Evolutionary conservation across 1,284 basidiomycete genomes (phyloP), one percentile per base, ranked within the genome.

Genomic region (Flammula alnicola): DNA sequence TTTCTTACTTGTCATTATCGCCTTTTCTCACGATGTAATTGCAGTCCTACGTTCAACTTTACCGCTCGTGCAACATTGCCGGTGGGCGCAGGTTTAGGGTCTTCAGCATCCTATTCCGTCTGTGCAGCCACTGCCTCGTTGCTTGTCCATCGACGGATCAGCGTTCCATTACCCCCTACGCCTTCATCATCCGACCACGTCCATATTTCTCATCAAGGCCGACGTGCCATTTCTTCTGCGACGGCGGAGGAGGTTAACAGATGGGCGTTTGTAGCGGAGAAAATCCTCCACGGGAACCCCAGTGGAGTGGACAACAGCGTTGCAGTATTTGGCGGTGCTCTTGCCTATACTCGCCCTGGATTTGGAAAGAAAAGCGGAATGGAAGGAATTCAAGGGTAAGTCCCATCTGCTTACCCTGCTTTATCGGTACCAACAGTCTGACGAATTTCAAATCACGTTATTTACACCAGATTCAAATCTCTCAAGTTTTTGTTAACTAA

Each of bases 221-320:
- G 86, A 26, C 77, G 81, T 23, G 83, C 84, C 27, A 77, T 91
- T 57, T 72, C 83, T 5, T 69, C 72, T 33, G 67, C 72, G 27
- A 71, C 78, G 22, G 89, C 93, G 4, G 85, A 93, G 57, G 77
- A 87, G 57, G 84, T 95, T 57, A 98, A 99, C 69, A 77, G 79
- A 38, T 98, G 95, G 88, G 94, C 97, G 14, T 99, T 98, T 72
- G 75, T 98, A 40, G 83, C 90, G 5, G 97, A 99, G 73, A 98
- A 98, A 71, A 91, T 99, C 29, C 75, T 98, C 44, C 97, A 99
- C 66, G 97, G 97, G 3, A 99, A 94, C 63, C 97, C 97, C 0
- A 96, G 93, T 51, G 97, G 97, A 16, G 92, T 99, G 26, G 97
- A 99, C 70, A 99, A 99, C 69, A 91, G 94, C 12, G 93, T 98